Percentiles rank a stretch among this genome's conserved stretches.
Evolutionary conservation across 176 grass and related monocot genomes (phyloP).

Genomic region (Oryza nivara): DNA sequence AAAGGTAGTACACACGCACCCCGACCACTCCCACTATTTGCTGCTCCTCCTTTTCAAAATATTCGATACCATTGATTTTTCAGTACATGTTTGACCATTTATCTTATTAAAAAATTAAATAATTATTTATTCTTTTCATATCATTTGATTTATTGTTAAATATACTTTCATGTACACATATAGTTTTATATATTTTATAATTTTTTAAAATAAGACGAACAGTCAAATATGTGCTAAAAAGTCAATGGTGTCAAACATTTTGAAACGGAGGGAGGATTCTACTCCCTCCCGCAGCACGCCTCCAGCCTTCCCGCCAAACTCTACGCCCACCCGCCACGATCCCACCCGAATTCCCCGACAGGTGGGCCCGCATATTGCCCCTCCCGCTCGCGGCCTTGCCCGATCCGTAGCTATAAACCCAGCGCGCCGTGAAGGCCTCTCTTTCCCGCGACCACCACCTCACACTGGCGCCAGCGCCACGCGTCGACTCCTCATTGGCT

Average conservation of each 20-base stretch:
- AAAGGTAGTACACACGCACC: not conserved
- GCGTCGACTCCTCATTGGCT: not conserved
- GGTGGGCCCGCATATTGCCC: not conserved
- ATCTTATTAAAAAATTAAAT: too few species aligned
- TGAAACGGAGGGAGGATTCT: not conserved
- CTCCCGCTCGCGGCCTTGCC: too few species aligned
- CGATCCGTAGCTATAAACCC: not conserved
- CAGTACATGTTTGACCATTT: too few species aligned
- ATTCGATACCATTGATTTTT: too few species aligned
- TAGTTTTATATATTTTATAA: too few species aligned
- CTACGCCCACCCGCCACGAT: not conserved
- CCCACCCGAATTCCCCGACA: not conserved
- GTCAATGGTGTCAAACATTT: too few species aligned
- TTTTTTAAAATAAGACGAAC: too few species aligned
- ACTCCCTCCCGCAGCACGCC: constrained; percentile 25
- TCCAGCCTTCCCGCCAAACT: not conserved
- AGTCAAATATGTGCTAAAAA: too few species aligned
- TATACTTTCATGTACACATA: too few species aligned
- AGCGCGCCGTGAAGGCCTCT: not conserved
- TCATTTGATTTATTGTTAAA: too few species aligned
- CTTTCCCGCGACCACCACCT: constrained; percentile 33
- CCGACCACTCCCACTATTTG: not conserved
- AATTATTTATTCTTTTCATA: too few species aligned
- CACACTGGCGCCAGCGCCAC: not conserved
- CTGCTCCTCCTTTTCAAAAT: too few species aligned